A percentile compares a stretch with the other conserved stretches of the same genome.
Conservation (phyloP, 441 rosid genomes). For the Pelargonium cotyledonis region DNA sequence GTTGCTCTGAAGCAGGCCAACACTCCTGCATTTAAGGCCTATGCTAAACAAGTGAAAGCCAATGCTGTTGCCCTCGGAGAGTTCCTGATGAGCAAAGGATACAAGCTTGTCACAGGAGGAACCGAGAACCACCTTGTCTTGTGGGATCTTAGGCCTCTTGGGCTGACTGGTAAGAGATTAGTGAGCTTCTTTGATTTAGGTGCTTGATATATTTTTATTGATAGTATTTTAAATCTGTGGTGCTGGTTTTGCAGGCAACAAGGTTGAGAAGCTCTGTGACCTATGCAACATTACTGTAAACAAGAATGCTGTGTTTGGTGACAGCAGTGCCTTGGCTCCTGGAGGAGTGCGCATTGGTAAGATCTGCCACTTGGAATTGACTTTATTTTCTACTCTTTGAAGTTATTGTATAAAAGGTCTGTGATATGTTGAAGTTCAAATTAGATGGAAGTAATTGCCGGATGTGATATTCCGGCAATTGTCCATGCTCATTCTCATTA, state of each 20-base stretch:
- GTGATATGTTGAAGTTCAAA: too few species aligned
- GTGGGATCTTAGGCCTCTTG: conserved; percentile 99
- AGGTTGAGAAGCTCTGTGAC: conserved; percentile 98
- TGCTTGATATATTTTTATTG: neutral
- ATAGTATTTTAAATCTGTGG: neutral
- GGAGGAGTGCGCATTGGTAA: conserved; percentile 97
- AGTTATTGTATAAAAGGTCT: too few species aligned
- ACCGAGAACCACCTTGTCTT: conserved; percentile 99
- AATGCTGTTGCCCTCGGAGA: conserved; percentile 90
- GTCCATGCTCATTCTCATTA: too few species aligned
- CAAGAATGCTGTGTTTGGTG: conserved; percentile 99
- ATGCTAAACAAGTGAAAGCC: conserved; percentile 96
- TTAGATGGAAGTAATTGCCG: too few species aligned
- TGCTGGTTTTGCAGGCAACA: conserved; percentile 55
- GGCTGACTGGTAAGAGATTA: conserved; percentile 90
- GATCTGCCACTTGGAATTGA: conserved; percentile 1
- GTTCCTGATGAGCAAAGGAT: conserved; percentile 68
- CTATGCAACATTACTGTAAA: conserved; percentile 88
- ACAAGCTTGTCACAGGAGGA: conserved; percentile 87
- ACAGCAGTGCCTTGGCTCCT: conserved; percentile 99
- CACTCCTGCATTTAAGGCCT: conserved; percentile 77
- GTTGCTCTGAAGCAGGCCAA: conserved; percentile 86
- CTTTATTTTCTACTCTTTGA: too few species aligned
- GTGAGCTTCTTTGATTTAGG: conserved; percentile 1
- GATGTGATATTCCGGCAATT: too few species aligned